Conservation (phyloP, 2,329 filamentous ascomycete species). For the Alternaria ethzedia region DNA sequence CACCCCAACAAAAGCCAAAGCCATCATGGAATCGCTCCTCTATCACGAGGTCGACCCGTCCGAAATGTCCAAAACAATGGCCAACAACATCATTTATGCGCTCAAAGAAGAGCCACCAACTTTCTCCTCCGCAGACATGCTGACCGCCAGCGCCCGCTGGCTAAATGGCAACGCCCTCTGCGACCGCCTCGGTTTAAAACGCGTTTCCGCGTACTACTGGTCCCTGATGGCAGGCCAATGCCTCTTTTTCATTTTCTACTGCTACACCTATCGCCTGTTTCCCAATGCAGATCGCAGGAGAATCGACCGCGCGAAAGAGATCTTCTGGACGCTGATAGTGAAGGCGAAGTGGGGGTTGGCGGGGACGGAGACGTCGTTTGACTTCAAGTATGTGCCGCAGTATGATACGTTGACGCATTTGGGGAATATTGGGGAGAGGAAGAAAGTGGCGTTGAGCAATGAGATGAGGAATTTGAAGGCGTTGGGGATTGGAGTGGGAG, state of each 20-base stretch:
- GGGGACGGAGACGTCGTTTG: constrained; percentile 67
- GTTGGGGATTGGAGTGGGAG: constrained; percentile 50
- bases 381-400: constrained; percentile 73
- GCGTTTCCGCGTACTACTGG: constrained; percentile 64
- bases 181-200: constrained; percentile 64
- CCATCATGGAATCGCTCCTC: constrained; percentile 71
- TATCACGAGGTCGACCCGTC: constrained; percentile 71
- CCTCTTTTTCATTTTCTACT: constrained; percentile 65
- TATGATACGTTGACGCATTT: constrained; percentile 58
- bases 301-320: constrained; percentile 58
- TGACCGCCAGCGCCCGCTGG: constrained; percentile 72
- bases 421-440: constrained; percentile 51
- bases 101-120: constrained; percentile 71
- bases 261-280: constrained; percentile 60
- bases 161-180: constrained; percentile 71
- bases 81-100: constrained; percentile 75
- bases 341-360: constrained; percentile 68
- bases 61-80: constrained; percentile 66
- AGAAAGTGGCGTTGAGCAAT: constrained; percentile 45
- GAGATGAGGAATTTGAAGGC: constrained; percentile 58
- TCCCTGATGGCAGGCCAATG: constrained; percentile 69
- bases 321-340: constrained; percentile 67
- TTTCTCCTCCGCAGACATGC: constrained; percentile 69
- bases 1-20: constrained; percentile 61
- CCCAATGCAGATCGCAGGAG: constrained; percentile 59